Conservation (phyloP, 345 rosid species). For the Hypericum androsaemum region DNA sequence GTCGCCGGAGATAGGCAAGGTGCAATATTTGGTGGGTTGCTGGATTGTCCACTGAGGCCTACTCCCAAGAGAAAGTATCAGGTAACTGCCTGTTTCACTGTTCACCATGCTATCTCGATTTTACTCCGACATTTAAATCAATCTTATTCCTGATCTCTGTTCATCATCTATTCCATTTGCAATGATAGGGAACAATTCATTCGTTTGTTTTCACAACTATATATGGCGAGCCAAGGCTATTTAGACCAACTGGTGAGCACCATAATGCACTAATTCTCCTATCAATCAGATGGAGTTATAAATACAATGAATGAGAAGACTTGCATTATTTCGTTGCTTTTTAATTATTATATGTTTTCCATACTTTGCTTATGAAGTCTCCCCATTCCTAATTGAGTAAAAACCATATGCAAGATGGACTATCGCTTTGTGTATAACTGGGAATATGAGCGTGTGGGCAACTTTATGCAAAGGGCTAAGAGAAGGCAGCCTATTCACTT, state of each 20-base stretch:
- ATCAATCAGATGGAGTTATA: too few relatives aligned
- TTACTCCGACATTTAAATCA: constrained; percentile 1
- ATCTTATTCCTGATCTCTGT: not conserved
- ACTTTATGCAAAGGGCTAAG: too few relatives aligned
- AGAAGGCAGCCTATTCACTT: too few relatives aligned
- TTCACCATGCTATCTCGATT: not conserved
- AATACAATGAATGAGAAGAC: too few relatives aligned
- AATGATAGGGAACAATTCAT: constrained; percentile 60
- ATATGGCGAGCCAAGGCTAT: constrained; percentile 81
- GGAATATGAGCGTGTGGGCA: too few relatives aligned
- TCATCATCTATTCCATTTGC: constrained; percentile 9
- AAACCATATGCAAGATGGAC: too few relatives aligned
- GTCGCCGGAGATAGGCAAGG: constrained; percentile 79
- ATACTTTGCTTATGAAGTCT: too few relatives aligned
- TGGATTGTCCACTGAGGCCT: constrained; percentile 73
- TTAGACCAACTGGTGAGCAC: constrained; percentile 77
- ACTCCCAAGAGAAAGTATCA: constrained; percentile 89
- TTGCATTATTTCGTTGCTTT: too few relatives aligned
- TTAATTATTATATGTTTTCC: too few relatives aligned
- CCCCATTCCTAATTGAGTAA: too few relatives aligned
- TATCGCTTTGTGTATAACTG: too few relatives aligned
- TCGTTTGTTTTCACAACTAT: constrained; percentile 84
- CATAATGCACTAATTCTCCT: not conserved
- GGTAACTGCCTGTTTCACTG: constrained; percentile 20
- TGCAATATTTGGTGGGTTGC: constrained; percentile 71